These are phyloP conservation scores for Naganishia onofrii DNA, from an alignment of 768 basidiomycete genomes.

Conservation along the genomic window DNA sequence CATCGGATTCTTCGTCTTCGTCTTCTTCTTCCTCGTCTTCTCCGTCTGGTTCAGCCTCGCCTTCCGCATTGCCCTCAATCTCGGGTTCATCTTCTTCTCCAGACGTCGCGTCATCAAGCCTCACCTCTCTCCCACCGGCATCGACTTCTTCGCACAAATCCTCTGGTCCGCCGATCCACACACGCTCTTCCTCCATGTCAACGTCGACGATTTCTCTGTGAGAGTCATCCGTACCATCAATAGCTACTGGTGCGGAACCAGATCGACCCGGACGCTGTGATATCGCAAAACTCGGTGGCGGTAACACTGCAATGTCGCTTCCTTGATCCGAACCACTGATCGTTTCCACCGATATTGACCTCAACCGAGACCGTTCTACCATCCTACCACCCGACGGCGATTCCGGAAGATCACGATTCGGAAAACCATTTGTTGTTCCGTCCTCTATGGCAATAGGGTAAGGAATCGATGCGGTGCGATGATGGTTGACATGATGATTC, in stretches of 20 bases:
- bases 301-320: not conserved
- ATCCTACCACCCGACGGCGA: not conserved
- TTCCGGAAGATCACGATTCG: not conserved
- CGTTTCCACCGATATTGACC: not conserved
- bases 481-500: not conserved
- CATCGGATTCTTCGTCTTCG: not conserved
- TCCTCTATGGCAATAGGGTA: not conserved
- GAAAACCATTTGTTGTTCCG: not conserved
- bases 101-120: not conserved
- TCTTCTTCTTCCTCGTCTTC: slow-evolving; percentile 8
- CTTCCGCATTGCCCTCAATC: not conserved
- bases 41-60: not conserved
- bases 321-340: not conserved
- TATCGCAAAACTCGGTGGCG: not conserved
- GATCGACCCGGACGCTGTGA: not conserved
- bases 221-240: not conserved
- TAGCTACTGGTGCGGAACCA: not conserved
- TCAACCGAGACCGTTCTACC: not conserved
- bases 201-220: not conserved
- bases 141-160: not conserved
- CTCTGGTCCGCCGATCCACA: too few relatives aligned
- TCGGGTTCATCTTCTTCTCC: slow-evolving; percentile 11
- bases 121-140: not conserved
- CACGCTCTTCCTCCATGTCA: not conserved
- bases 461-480: not conserved